Evolutionary conservation across 345 rosid species (phyloP).

Genomic region (Bruguiera parviflora): DNA sequence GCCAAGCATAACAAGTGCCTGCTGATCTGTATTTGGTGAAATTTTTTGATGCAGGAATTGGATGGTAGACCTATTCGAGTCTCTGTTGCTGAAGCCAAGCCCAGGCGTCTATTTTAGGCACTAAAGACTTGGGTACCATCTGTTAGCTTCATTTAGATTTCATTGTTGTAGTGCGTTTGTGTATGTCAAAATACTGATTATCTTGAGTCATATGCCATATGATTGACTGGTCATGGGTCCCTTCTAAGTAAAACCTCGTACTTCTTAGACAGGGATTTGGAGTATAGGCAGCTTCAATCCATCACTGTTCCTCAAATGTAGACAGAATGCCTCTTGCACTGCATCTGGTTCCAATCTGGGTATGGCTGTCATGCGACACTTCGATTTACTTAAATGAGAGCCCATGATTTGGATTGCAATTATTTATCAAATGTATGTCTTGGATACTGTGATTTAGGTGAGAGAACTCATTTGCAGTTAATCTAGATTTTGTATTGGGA

Average conservation of each 20-base stretch:
- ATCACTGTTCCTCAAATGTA: not conserved
- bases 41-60: constrained; percentile 57
- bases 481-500: too few species aligned
- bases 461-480: too few species aligned
- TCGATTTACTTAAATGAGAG: not conserved
- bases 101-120: constrained; percentile 69
- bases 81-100: constrained; percentile 76
- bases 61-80: constrained; percentile 87
- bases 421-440: not conserved
- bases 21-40: not conserved
- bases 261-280: not conserved
- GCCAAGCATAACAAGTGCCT: not conserved
- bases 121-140: constrained; percentile 19
- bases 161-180: too few species aligned
- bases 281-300: not conserved
- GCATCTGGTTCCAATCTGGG: not conserved
- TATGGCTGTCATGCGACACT: not conserved
- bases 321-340: not conserved
- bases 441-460: not conserved
- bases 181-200: too few species aligned
- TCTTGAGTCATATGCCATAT: too few species aligned
- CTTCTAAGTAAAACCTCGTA: too few species aligned
- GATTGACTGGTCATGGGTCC: too few species aligned
- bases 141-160: not conserved
- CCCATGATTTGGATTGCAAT: not conserved